Conservation (phyloP, 2,329 filamentous ascomycete species). For the Aspergillus sp. region DNA sequence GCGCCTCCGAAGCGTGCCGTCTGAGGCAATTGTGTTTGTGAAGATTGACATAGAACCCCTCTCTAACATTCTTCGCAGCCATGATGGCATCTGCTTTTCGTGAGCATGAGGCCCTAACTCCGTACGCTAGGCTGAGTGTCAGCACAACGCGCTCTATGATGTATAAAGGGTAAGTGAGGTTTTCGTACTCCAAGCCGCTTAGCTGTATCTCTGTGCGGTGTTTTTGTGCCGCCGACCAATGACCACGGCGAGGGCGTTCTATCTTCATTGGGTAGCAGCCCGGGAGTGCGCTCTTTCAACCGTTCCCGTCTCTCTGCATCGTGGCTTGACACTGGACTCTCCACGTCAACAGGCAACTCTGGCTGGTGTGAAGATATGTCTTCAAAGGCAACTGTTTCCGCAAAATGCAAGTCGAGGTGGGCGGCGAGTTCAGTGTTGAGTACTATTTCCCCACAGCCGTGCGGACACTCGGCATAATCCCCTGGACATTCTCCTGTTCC, state of each 20-base stretch:
- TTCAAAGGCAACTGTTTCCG: constrained; percentile 50
- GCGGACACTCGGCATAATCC: constrained; percentile 56
- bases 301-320: neutral
- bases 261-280: neutral
- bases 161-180: neutral
- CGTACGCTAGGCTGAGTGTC: constrained; percentile 44
- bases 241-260: neutral
- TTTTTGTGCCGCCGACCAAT: neutral
- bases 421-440: constrained; percentile 55
- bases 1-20: constrained; percentile 47
- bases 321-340: neutral
- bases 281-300: neutral
- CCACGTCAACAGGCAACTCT: neutral
- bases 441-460: constrained; percentile 63
- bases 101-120: constrained; percentile 72
- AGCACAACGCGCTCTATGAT: constrained; percentile 14
- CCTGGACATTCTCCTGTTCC: constrained; percentile 13
- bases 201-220: constrained; percentile 11
- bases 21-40: constrained; percentile 51
- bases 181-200: constrained; percentile 35
- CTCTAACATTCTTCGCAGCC: constrained; percentile 64
- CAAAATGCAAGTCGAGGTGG: constrained; percentile 62
- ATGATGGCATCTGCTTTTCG: constrained; percentile 72
- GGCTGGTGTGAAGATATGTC: constrained; percentile 28
- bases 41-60: constrained; percentile 58